A percentile compares a stretch with the other conserved stretches of the same genome.
Evolutionary conservation across 495 filamentous ascomycete genomes (phyloP).

Genomic region (Aspergillus conjunctus): DNA sequence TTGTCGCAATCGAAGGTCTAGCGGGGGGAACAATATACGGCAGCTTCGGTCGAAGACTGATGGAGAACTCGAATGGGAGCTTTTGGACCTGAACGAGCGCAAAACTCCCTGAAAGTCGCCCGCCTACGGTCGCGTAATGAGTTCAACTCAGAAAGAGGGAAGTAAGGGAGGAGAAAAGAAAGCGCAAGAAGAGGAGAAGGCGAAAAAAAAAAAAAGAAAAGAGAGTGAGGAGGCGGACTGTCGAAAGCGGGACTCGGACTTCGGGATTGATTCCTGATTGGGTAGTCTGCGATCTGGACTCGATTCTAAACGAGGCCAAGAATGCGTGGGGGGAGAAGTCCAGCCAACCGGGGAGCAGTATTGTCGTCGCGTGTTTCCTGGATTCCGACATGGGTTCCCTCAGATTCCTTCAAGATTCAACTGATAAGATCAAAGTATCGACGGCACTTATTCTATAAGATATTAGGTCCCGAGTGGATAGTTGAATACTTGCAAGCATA

Average conservation of each 20-base stretch:
- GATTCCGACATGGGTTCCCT: too few species aligned
- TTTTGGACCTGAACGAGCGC: conserved; percentile 54
- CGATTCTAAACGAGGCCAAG: not conserved
- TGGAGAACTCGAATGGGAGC: conserved; percentile 34
- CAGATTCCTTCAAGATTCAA: too few species aligned
- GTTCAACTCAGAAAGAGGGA: conserved; percentile 1
- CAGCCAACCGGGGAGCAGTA: too few species aligned
- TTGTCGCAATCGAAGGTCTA: conserved; percentile 15
- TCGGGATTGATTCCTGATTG: not conserved
- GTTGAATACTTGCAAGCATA: too few species aligned
- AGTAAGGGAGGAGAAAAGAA: conserved; percentile 1
- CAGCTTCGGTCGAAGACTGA: not conserved
- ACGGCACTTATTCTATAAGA: too few species aligned
- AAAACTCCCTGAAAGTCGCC: conserved; percentile 62
- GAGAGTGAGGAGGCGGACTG: conserved; percentile 1
- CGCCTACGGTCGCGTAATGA: conserved; percentile 31
- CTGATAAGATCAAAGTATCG: too few species aligned
- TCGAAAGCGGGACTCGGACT: not conserved
- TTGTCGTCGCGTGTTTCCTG: too few species aligned
- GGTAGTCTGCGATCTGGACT: not conserved
- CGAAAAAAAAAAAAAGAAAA: conserved; percentile 13
- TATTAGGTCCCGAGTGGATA: too few species aligned
- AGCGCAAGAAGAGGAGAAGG: conserved; percentile 1
- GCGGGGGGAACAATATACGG: conserved; percentile 5
- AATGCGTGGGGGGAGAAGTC: not conserved